Base-by-base conservation (phyloP, 192 early-diverging fungal genomes). In the Coemansia sp. region DNA sequence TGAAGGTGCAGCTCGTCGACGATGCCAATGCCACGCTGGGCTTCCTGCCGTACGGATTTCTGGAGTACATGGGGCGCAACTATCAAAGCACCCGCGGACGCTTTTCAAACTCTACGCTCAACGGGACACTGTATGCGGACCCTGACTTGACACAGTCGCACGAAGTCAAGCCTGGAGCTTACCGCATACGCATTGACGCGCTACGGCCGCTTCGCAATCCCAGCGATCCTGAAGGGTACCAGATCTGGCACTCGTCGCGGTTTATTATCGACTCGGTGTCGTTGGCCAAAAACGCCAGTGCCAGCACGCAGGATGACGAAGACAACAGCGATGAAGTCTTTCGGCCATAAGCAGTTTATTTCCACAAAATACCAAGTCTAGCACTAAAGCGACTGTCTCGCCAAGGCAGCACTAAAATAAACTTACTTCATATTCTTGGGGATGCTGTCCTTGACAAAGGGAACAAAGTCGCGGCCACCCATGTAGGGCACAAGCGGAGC, bases 391-490 rank as follows among this genome's bases (percentile, higher is more conserved):
- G 19, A 53, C 49, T n/a, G 41, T 45, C 41, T 45, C 16, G 11
- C 14, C 41, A 12, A 45, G 14, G n/a, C 51, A 27, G 51, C 6
- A 35, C 6, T 35, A 29, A 29, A 59, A 17, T 43, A 14, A 55
- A 19, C 49, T 65, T 72, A 50, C 57, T 26, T 68, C 76, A 79
- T 73, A 53, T 64, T 21, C 71, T 80, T 74, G 53, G 77, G 77
- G 6, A 80, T 38, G 41, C 47, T 68, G 60, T 70, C 68, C 48
- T 53, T 76, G 29, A 74, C 64, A 62, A 66, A 99, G 12, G 94
- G 95, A 59, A 99, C 86, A 80, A 98, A 98, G 61, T 89, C 88
- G 51, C 86, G 85, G 45, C 93, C 93, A 52, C 91, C 92, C 95
- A 99, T 98, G 83, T 92, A 99, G 50, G 90, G 91, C 10, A 93